Base-by-base conservation (phyloP, 2,329 filamentous ascomycete genomes). In the Endocalyx cinctus region DNA sequence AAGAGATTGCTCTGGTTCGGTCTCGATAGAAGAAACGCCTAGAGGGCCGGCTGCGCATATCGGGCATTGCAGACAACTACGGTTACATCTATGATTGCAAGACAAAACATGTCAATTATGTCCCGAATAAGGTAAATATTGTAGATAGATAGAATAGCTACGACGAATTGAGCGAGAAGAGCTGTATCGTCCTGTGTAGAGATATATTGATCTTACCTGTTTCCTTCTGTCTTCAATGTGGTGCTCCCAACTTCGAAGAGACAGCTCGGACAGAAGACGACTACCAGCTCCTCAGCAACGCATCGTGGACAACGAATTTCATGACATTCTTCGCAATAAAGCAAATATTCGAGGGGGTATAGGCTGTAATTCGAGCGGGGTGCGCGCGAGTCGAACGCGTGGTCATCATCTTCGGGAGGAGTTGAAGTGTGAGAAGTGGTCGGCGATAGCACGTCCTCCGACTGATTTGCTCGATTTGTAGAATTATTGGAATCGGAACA, bases 251-350 rank as follows among this genome's bases (percentile, higher is more conserved):
- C 90, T 62, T 98, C 92, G 53, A 98, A 97, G 37, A 98, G 66
- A 58, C 92, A 98, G 57, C 80, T 90, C 5, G 92, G 92, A 53
- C 92, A 98, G 62, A 87, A 98, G 72, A 88, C 96, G 34, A 87
- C 92, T 29, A 94, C 81, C 35, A 95, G 88, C 64, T 98, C 92
- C 57, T 98, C 92, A 29, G 82, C 77, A 34, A 94, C 85, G 55
- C 92, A 98, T 64, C 88, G 74, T 5, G 87, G 86, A 57, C 92
- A 98, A 47, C 92, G 84, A 42, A 97, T 94, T 61, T 95, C 84
- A 57, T 94, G 87, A 60, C 92, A 98, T 58, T 97, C 92, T 57
- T 95, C 90, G 67, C 92, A 98, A 67, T 94, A 98, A 25, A 97
- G 74, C 17, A 98, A 76, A 56, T 96, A 82, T 54, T 97, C 90